A percentile compares a stretch with the other conserved stretches of the same genome.
These are phyloP conservation scores for Penicillium flavigenum DNA, from an alignment of 495 filamentous ascomycete genomes.

Conservation along the genomic window DNA sequence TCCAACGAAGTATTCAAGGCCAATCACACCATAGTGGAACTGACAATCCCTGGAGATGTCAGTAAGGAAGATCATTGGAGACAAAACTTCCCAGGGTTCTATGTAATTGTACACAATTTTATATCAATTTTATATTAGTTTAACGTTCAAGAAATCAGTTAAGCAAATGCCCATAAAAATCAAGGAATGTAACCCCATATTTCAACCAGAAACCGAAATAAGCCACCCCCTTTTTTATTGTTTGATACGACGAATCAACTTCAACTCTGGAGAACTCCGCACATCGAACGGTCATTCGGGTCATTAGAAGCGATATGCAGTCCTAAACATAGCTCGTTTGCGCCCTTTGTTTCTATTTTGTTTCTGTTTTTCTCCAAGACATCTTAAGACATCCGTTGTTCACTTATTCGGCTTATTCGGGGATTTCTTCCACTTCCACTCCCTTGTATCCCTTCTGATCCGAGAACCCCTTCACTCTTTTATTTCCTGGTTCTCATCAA, in stretches of 20 bases:
- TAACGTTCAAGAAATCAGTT: neutral
- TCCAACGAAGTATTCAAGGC: neutral
- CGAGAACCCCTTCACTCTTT: slow-evolving; percentile 1
- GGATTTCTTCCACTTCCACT: neutral
- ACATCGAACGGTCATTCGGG: neutral
- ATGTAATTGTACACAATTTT: neutral
- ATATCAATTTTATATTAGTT: neutral
- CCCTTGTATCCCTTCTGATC: slow-evolving; percentile 3
- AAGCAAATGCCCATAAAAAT: neutral
- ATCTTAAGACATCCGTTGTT: neutral
- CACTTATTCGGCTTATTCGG: neutral
- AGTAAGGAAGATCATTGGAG: neutral
- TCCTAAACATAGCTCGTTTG: neutral
- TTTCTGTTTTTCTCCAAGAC: neutral
- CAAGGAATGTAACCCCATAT: slow-evolving; percentile 8
- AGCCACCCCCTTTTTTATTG: slow-evolving; percentile 12
- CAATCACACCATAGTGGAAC: neutral
- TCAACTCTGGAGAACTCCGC: neutral
- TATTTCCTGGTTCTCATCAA: neutral
- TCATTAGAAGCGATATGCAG: neutral
- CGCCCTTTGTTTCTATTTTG: neutral
- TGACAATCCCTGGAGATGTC: neutral
- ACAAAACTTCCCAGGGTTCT: neutral
- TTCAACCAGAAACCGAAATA: neutral
- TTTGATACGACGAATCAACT: neutral